Evolutionary conservation across 116 monocot genomes (phyloP).

Genomic region (Papilionanthe hybrid): DNA sequence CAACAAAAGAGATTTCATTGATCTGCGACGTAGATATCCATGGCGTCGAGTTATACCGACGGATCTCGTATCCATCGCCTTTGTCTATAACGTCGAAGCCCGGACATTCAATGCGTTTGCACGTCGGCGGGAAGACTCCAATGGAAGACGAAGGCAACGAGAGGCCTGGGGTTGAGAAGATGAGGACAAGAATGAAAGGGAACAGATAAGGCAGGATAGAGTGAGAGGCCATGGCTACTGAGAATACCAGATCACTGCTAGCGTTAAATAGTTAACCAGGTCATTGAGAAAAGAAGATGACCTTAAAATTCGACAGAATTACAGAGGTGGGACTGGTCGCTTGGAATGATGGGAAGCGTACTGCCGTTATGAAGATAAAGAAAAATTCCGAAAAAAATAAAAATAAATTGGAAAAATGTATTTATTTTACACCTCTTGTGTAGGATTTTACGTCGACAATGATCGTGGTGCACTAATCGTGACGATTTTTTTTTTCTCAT

Average conservation of each 20-base stretch:
- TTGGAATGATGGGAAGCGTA: too few relatives aligned
- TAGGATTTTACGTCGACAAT: too few relatives aligned
- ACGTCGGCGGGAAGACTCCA: constrained; percentile 46
- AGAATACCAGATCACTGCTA: neutral
- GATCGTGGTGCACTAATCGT: too few relatives aligned
- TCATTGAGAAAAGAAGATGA: neutral
- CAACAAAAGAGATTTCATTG: constrained; percentile 68
- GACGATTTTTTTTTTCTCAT: too few relatives aligned
- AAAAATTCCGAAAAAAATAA: too few relatives aligned
- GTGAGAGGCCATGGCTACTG: neutral
- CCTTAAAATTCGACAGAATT: neutral
- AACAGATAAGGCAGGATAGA: neutral
- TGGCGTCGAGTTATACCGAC: constrained; percentile 48
- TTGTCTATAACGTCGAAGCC: constrained; percentile 55
- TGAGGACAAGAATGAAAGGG: constrained; percentile 5
- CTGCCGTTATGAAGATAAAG: too few relatives aligned
- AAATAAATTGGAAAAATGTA: too few relatives aligned
- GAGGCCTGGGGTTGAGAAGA: constrained; percentile 1
- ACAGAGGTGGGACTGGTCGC: neutral
- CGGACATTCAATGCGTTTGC: constrained; percentile 82
- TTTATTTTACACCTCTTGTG: too few relatives aligned
- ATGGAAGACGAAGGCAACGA: neutral
- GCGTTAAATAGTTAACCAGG: neutral
- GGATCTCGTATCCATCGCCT: constrained; percentile 72
- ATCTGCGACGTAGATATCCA: constrained; percentile 64